These are phyloP conservation scores for Amanita phalloides DNA, from an alignment of 768 basidiomycete species.

Conservation along the genomic window DNA sequence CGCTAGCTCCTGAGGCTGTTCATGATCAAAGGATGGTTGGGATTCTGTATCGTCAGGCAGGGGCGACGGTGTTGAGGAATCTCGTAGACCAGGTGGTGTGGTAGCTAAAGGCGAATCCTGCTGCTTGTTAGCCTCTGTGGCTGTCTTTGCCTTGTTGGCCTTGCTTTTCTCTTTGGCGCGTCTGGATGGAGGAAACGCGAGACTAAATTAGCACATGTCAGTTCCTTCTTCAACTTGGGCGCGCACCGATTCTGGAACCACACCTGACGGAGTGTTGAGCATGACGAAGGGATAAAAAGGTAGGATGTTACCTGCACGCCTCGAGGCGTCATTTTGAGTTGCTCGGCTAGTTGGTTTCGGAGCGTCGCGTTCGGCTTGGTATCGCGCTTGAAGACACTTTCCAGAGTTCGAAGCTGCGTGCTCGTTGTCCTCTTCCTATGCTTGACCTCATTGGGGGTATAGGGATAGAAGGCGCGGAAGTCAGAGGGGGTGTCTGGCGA, in stretches of 20 bases:
- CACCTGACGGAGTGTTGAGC: conserved; percentile 36
- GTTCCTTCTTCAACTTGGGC: neutral
- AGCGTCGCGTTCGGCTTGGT: conserved; percentile 83
- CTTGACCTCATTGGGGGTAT: conserved; percentile 88
- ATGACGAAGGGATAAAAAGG: neutral
- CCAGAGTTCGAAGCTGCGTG: conserved; percentile 82
- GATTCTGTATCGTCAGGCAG: conserved; percentile 8
- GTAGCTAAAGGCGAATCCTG: conserved; percentile 8
- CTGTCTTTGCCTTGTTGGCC: conserved; percentile 36
- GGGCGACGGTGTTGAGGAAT: conserved; percentile 1
- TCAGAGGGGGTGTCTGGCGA: conserved; percentile 64
- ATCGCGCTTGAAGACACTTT: conserved; percentile 76
- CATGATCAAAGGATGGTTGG: neutral
- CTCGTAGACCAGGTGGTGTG: neutral
- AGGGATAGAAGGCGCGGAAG: conserved; percentile 81
- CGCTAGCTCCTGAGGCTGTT: neutral
- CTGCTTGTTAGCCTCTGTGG: conserved; percentile 8
- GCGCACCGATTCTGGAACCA: conserved; percentile 83
- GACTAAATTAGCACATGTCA: neutral
- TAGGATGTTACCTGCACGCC: conserved; percentile 76
- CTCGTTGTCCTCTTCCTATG: conserved; percentile 86
- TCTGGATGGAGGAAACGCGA: conserved; percentile 22
- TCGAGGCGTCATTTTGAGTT: conserved; percentile 86
- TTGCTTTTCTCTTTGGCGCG: conserved; percentile 79
- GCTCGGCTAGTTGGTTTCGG: conserved; percentile 67